Base-by-base conservation (phyloP, 2,329 filamentous ascomycete species). In the Xylariales sp. region DNA sequence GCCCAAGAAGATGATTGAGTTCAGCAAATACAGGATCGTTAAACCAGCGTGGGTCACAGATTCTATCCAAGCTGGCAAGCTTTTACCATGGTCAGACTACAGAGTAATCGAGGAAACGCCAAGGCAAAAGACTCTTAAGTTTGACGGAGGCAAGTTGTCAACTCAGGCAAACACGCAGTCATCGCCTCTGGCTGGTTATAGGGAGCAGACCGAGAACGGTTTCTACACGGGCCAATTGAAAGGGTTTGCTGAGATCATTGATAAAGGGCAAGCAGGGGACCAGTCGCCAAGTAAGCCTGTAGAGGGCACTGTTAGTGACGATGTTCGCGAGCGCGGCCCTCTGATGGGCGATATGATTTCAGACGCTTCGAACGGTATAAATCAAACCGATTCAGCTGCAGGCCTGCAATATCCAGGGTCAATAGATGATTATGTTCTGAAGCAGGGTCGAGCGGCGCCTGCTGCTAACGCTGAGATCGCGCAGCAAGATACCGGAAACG, bases 31-130 rank as follows among this genome's bases (percentile, higher is more conserved):
- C 62, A 81, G 91, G 33, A 87, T 98, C 27, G 93, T 96, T 38
- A 95, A 93, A 62, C 93, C 93, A 1, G 82, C 88, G 15, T 98
- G 93, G 93, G 78, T 98, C 3, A 83, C 88, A 11, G 91, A 98
- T 52, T 96, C 90, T 46, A 79, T 97, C 33, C 73, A 79, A 43
- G 86, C 87, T 5, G 88, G 88, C 5, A 85, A 78, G 54, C 65
- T 96, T 32, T 69, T 97, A 20, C 84, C 91, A 0, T 98, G 94
- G 93, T 74, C 85, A 46, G 72, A 81, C 10, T 98, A 93, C 57
- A 80, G 88, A 21, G 81, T 96, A 1, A 69, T 96, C 4, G 86
- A 93, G 50, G 88, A 95, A 60, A 89, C 88, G 0, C 79, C 83
- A 1, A 78, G 81, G 8, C 93, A 98, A 63, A 88, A 86, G 52